phyloP scores from a whole-genome alignment of 75 land plant genomes.

The Pseudotsuga menziesii region DNA sequence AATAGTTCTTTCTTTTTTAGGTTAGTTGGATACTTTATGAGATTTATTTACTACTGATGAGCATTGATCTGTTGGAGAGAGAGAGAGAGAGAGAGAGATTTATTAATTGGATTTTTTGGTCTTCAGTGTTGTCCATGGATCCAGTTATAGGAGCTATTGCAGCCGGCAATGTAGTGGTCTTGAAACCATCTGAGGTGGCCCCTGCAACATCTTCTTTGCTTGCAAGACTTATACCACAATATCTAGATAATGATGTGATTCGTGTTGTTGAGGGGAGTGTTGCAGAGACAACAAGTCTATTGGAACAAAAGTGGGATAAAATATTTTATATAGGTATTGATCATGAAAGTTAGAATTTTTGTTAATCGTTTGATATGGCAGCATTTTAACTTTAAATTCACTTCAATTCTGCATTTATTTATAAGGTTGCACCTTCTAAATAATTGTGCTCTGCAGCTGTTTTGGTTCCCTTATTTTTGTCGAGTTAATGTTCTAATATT shows the following conservation, averaged over 20 bases:
- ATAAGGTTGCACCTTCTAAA: not conserved
- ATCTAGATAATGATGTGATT: constrained; percentile 63
- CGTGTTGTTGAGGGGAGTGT: constrained; percentile 88
- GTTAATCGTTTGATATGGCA: not conserved
- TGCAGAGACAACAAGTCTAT: constrained; percentile 63
- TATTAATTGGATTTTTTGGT: constrained; percentile 8
- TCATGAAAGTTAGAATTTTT: not conserved
- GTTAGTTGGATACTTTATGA: not conserved
- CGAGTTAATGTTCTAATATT: not conserved
- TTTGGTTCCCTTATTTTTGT: not conserved
- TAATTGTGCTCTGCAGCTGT: not conserved
- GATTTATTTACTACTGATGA: not conserved
- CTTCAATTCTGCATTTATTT: not conserved
- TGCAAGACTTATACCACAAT: constrained; percentile 46
- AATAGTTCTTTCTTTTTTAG: too few relatives aligned
- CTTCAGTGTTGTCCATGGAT: constrained; percentile 76
- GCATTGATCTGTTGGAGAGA: not conserved
- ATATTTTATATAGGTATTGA: constrained; percentile 85
- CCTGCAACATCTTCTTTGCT: constrained; percentile 76
- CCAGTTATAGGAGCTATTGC: constrained; percentile 92
- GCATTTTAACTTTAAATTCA: not conserved
- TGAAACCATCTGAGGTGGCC: constrained; percentile 86
- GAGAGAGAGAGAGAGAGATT: too few relatives aligned
- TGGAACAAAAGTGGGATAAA: constrained; percentile 96
- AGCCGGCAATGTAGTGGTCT: constrained; percentile 80